phyloP scores from a whole-genome alignment of 495 filamentous ascomycete genomes.

The Aspergillus egyptiacus region DNA sequence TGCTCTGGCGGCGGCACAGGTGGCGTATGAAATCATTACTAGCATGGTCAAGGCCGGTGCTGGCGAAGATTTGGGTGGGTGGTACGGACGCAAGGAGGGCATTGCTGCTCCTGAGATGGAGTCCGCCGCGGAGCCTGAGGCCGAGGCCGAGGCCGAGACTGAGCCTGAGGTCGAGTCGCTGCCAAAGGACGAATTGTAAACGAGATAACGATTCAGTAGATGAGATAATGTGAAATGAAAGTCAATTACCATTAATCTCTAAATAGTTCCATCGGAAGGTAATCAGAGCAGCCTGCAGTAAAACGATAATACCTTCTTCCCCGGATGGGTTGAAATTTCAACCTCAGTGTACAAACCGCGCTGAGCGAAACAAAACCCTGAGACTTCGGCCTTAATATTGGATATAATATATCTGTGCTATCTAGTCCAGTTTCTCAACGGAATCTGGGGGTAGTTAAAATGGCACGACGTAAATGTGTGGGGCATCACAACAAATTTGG shows the following conservation, averaged over 20 bases:
- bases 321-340: too few relatives aligned
- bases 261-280: too few relatives aligned
- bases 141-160: conserved; percentile 14
- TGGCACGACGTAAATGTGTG: conserved; percentile 20
- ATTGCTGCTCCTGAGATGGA: conserved; percentile 15
- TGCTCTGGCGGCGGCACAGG: conserved; percentile 75
- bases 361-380: too few relatives aligned
- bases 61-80: conserved; percentile 41
- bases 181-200: conserved; percentile 42
- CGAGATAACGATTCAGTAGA: conserved; percentile 14
- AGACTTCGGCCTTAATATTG: conserved; percentile 19
- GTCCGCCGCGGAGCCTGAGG: conserved; percentile 11
- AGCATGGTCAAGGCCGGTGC: conserved; percentile 67
- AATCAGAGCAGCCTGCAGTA: background rate
- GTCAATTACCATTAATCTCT: background rate
- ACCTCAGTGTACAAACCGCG: too few relatives aligned
- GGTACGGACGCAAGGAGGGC: conserved; percentile 35
- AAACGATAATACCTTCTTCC: too few relatives aligned
- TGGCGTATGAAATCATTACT: conserved; percentile 75
- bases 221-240: conserved; percentile 15
- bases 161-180: conserved; percentile 16
- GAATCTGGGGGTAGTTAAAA: conserved; percentile 13
- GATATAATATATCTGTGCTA: conserved; percentile 25
- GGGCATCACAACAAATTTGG: conserved; percentile 19
- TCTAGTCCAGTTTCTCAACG: conserved; percentile 17